Evolutionary conservation across 164 flowering plant species (phyloP).

Genomic region (Vitis vinifera): ASM3070453v1 NC_081806.1:18587001-18587500

Average conservation of each 20-base stretch:
- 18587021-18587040: not conserved
- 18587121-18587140: not conserved
- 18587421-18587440: slow-evolving; percentile 60
- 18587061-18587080: not conserved
- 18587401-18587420: slow-evolving; percentile 59
- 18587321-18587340: not conserved
- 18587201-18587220: not conserved
- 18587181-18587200: not conserved
- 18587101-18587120: not conserved
- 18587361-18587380: slow-evolving; percentile 63
- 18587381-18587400: slow-evolving; percentile 49
- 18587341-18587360: slow-evolving; percentile 54
- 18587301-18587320: too few relatives aligned
- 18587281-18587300: too few relatives aligned
- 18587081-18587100: not conserved
- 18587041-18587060: not conserved
- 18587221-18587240: too few relatives aligned
- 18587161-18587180: not conserved
- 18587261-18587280: too few relatives aligned
- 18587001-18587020: not conserved
- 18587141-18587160: not conserved
- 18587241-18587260: too few relatives aligned
- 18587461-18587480: slow-evolving; percentile 83
- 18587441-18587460: slow-evolving; percentile 70
- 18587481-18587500: slow-evolving; percentile 39